Evolutionary conservation across 768 basidiomycete species (phyloP), one percentile per base, ranked within the genome.

Genomic region (Lactarius akahatsu): DNA sequence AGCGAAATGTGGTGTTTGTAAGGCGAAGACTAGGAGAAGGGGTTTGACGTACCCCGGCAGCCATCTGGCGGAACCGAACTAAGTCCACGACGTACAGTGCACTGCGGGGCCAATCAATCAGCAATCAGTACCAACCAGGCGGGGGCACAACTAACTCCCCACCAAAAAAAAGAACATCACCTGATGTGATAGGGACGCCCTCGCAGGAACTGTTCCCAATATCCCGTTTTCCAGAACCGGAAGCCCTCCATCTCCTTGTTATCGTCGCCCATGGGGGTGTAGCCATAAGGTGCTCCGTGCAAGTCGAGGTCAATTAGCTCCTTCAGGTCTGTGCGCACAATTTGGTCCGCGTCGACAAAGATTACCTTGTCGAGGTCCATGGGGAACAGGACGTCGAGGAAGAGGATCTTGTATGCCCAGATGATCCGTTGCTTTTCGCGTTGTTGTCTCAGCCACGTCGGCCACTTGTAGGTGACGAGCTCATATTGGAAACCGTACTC

Each of bases 381-480:
- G 2, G 97, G 97, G 85, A 99, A 99, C 8, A 98, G 85, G 18
- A 98, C 96, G 72, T 99, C 97, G 18, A 99, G 86, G 85, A 99
- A 99, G 52, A 99, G 87, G 69, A 99, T 99, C 79, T 99, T 98
- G 82, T 98, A 99, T 0, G 93, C 96, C 97, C 97, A 98, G 71
- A 99, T 99, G 63, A 96, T 90, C 11, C 97, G 85, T 76, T 99
- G 97, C 76, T 99, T 99, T 79, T 99, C 97, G 65, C 89, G 94
- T 74, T 98, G 97, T 16, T 86, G 86, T n/a, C 94, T 90, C 4
- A 99, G 83, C 96, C 96, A 99, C 1, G 91, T 92, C 0, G 97
- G 97, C 96, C 96, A 99, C 74, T 97, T 97, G 81, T 98, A 99
- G 0, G 97, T 99, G 63, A 99, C 92, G 16, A 99, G 83, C 74